Conservation (phyloP, 108 stramenopile species). For the Cyclostephanos invisitatus region DNA sequence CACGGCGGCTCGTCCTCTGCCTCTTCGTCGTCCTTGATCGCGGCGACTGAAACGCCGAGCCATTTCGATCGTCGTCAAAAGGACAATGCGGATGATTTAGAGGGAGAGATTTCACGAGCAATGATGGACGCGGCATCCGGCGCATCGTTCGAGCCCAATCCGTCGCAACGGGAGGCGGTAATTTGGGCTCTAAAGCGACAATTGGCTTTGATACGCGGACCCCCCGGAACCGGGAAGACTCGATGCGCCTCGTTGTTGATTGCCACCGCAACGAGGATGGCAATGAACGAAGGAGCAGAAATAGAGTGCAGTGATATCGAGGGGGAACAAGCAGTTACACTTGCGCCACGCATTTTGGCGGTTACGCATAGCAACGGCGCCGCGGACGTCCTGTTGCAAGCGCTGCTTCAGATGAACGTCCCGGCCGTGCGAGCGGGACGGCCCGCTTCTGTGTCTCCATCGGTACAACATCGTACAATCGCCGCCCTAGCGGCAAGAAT, state of each 20-base stretch:
- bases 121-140: constrained; percentile 22
- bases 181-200: constrained; percentile 53
- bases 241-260: constrained; percentile 60
- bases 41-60: constrained; percentile 10
- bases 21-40: background rate
- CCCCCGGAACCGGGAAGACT: constrained; percentile 61
- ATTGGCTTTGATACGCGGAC: constrained; percentile 54
- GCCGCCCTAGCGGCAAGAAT: constrained; percentile 58
- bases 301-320: background rate
- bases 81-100: constrained; percentile 18
- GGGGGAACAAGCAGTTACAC: constrained; percentile 1
- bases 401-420: constrained; percentile 61
- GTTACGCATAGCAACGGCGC: constrained; percentile 76
- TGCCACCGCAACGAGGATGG: constrained; percentile 51
- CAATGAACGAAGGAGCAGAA: constrained; percentile 4
- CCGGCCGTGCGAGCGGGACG: constrained; percentile 70
- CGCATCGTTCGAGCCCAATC: constrained; percentile 56
- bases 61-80: constrained; percentile 13
- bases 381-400: constrained; percentile 72
- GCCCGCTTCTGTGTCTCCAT: constrained; percentile 63
- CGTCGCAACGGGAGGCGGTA: constrained; percentile 60
- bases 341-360: constrained; percentile 53
- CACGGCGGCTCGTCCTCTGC: background rate
- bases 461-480: constrained; percentile 61
- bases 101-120: constrained; percentile 34